Evolutionary conservation across 768 basidiomycete species (phyloP), one percentile per base, ranked within the genome.

Genomic region (Tephrocybe sp.): DNA sequence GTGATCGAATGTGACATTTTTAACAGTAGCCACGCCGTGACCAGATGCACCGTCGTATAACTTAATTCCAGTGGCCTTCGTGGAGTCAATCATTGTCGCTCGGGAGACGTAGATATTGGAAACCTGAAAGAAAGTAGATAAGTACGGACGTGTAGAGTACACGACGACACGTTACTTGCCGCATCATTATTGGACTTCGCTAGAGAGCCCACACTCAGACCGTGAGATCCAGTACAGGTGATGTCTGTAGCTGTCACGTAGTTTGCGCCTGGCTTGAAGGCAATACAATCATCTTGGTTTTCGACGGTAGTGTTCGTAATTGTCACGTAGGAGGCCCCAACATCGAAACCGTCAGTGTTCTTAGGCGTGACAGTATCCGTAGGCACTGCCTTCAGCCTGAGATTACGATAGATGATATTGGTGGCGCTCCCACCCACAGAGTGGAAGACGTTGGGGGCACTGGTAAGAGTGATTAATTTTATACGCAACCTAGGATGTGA

Each of bases 241-340:
- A 68, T 66, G 20, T 63, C 60, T 18, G 57, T 64, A 8, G 65
- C 64, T 0, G 56, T 54, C 0, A 62, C 65, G 28, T 62, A 66
- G 50, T 67, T 63, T 11, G 62, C 60, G 4, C 65, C 65, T 1
- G 63, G 51, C 49, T 68, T 67, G 52, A 68, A 60, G 2, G 62
- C 66, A n/a, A 68, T 62, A 37, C 67, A 68, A 48, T 68, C 66
- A 40, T 68, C 67, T 59, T 65, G 50, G 32, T 68, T 68, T 2
- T 48, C 46, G 26, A 68, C 62, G 3, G 58, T 61, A 14, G 62
- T 63, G 44, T 65, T 59, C 9, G 51, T 53, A 24, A 69, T 57
- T 9, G 66, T 67, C n/a, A 68, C 65, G 43, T 56, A 58, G 2
- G 63, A 62, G 2, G 60, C 28, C 9, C 67, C 64, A 28, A 68